Conservation (phyloP, 371 early-diverging fungal genomes). For the Capillidium heterosporum region DNA sequence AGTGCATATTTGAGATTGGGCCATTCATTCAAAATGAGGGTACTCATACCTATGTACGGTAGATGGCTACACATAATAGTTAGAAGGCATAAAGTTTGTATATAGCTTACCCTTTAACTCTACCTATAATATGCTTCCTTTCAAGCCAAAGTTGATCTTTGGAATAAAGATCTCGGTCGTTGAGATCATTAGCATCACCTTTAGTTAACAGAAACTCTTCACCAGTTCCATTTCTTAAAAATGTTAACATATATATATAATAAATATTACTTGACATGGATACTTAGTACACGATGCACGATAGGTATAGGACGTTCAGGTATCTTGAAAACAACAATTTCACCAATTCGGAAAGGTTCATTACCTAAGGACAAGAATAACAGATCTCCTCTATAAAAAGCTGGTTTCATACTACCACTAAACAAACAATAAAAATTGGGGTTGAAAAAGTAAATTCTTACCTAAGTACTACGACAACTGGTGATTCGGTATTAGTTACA, state of each 20-base stretch:
- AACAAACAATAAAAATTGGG: not conserved
- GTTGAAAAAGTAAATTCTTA: slow-evolving; percentile 8
- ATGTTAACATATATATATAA: not conserved
- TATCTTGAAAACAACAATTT: slow-evolving; percentile 93
- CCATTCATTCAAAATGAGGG: slow-evolving; percentile 88
- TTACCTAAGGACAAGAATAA: slow-evolving; percentile 62
- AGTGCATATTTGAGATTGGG: slow-evolving; percentile 73
- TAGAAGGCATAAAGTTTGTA: slow-evolving; percentile 4
- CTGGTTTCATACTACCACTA: slow-evolving; percentile 98
- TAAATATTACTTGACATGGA: slow-evolving; percentile 50
- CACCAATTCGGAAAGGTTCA: slow-evolving; percentile 68
- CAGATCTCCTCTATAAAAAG: slow-evolving; percentile 95
- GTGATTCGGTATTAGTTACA: slow-evolving; percentile 84
- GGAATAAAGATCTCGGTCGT: slow-evolving; percentile 91
- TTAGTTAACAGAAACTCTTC: slow-evolving; percentile 87
- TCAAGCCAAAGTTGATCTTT: slow-evolving; percentile 78
- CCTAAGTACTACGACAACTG: slow-evolving; percentile 95
- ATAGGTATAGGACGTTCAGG: slow-evolving; percentile 88
- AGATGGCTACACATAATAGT: slow-evolving; percentile 37
- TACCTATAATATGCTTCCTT: slow-evolving; percentile 71
- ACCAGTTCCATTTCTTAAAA: slow-evolving; percentile 27
- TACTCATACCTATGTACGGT: slow-evolving; percentile 93
- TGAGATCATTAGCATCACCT: slow-evolving; percentile 89
- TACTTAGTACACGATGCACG: slow-evolving; percentile 90
- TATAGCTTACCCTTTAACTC: slow-evolving; percentile 51